A percentile compares a stretch with the other conserved stretches of the same genome.
Evolutionary conservation across 495 filamentous ascomycete genomes (phyloP).

Genomic region (Aspergillus wentii): DNA sequence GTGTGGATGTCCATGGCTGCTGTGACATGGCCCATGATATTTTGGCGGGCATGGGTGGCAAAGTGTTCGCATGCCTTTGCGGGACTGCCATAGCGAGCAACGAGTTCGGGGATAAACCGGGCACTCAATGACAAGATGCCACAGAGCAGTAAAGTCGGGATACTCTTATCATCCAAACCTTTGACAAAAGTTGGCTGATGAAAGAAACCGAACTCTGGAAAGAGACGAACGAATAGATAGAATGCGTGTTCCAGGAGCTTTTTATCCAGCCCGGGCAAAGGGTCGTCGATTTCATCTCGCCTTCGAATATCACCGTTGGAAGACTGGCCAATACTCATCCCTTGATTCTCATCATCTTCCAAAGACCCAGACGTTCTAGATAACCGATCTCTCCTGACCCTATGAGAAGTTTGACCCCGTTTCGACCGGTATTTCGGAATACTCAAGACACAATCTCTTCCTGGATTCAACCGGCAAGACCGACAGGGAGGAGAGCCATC

Average conservation of each 20-base stretch:
- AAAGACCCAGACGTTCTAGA: no score
- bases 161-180: background rate
- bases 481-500: background rate
- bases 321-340: no score
- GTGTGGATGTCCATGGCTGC: background rate
- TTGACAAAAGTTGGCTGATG: background rate
- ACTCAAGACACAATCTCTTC: background rate
- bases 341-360: no score
- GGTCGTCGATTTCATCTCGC: no score
- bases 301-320: no score
- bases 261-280: no score
- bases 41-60: constrained; percentile 2
- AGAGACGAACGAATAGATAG: background rate
- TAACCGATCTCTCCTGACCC: no score
- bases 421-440: background rate
- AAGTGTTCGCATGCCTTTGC: constrained; percentile 1
- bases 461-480: background rate
- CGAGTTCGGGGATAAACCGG: background rate
- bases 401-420: no score
- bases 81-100: background rate
- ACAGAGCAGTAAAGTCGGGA: background rate
- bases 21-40: constrained; percentile 4
- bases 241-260: background rate
- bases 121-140: background rate
- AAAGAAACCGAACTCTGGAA: constrained; percentile 1